phyloP scores from a whole-genome alignment of 768 basidiomycete genomes.

The Boletus sp. region DNA sequence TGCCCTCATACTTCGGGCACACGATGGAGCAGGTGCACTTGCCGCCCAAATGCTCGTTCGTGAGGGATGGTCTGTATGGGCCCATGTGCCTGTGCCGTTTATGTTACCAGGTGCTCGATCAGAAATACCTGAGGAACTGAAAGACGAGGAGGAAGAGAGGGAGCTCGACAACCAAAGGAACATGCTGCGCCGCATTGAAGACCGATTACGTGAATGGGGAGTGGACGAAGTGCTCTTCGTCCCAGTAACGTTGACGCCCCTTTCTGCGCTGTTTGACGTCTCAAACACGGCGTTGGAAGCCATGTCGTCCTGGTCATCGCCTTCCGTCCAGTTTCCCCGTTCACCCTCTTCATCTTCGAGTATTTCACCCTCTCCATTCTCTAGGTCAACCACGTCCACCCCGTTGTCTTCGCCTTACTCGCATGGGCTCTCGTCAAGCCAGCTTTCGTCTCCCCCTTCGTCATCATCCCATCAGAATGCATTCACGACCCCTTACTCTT shows the following conservation, averaged over 20 bases:
- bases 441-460: conserved; percentile 25
- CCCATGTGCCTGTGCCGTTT: conserved; percentile 51
- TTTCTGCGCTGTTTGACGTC: conserved; percentile 22
- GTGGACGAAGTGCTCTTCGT: conserved; percentile 76
- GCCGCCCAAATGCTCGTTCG: conserved; percentile 72
- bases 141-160: conserved; percentile 30
- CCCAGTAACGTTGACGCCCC: conserved; percentile 19
- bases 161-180: conserved; percentile 39
- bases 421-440: conserved; percentile 21
- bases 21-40: conserved; percentile 73
- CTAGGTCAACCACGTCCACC: conserved; percentile 29
- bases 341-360: conserved; percentile 32
- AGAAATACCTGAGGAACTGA: conserved; percentile 34
- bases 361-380: conserved; percentile 33
- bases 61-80: conserved; percentile 71
- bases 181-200: conserved; percentile 47
- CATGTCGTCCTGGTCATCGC: conserved; percentile 22
- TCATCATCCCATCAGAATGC: conserved; percentile 23
- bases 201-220: conserved; percentile 62
- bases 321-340: conserved; percentile 22
- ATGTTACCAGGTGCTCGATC: conserved; percentile 32
- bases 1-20: conserved; percentile 67
- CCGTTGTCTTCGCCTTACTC: conserved; percentile 32
- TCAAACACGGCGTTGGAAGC: conserved; percentile 19
- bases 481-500: conserved; percentile 31